A percentile compares a stretch with the other conserved stretches of the same genome.
Conservation (phyloP, 2,329 filamentous ascomycete genomes). For the Arthrobotrys megalospora region DNA sequence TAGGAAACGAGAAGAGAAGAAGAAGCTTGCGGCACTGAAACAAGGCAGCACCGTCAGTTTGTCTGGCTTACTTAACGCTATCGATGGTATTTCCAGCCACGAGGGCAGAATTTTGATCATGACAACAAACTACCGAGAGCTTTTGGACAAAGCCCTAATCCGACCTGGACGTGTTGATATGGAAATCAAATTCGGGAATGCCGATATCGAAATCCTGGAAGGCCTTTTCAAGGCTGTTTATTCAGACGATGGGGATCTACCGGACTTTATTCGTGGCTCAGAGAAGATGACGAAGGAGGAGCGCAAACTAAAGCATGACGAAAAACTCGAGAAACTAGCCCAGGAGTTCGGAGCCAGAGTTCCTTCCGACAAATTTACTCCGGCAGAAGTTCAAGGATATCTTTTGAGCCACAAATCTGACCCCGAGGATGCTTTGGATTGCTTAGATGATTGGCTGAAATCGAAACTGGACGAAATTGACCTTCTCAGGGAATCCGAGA, state of each 20-base stretch:
- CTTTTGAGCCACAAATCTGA: constrained; percentile 73
- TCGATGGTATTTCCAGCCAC: constrained; percentile 80
- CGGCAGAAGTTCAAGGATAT: constrained; percentile 75
- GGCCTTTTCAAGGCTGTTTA: constrained; percentile 75
- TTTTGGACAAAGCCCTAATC: constrained; percentile 64
- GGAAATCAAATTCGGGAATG: constrained; percentile 74
- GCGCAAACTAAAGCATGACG: constrained; percentile 67
- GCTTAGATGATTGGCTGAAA: constrained; percentile 71
- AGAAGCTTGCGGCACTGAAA: constrained; percentile 43
- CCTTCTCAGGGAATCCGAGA: constrained; percentile 77
- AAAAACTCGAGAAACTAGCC: constrained; percentile 69
- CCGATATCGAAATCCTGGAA: constrained; percentile 72
- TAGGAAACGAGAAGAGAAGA: constrained; percentile 56
- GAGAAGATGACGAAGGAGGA: constrained; percentile 66
- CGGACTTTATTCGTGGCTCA: constrained; percentile 31
- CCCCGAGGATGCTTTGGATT: constrained; percentile 70
- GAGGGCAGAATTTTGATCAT: constrained; percentile 68
- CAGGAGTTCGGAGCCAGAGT: constrained; percentile 71
- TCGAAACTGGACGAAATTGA: constrained; percentile 72
- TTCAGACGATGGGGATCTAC: constrained; percentile 67
- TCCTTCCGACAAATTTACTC: constrained; percentile 74
- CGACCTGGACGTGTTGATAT: constrained; percentile 67
- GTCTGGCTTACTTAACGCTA: constrained; percentile 84
- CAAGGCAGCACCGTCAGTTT: constrained; percentile 70
- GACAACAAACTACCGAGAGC: constrained; percentile 65